phyloP scores from a whole-genome alignment of 108 stramenopile species.

The Licmophora abbreviata region DNA sequence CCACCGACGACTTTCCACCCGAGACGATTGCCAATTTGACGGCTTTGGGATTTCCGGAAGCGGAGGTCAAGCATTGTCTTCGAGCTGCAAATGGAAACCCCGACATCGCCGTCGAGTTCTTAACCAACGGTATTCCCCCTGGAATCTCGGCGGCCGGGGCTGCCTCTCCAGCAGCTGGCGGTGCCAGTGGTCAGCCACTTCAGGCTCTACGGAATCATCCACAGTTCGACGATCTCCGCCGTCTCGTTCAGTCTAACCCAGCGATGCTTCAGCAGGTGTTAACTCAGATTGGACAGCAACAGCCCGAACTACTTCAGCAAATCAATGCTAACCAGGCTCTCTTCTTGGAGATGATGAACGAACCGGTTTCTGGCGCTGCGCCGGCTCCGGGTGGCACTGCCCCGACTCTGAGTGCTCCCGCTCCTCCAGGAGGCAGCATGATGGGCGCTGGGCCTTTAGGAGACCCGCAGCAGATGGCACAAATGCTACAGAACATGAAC shows the following conservation, averaged over 20 bases:
- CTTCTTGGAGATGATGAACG: constrained; percentile 97
- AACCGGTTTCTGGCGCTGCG: constrained; percentile 57
- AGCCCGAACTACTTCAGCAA: constrained; percentile 81
- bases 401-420: constrained; percentile 22
- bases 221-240: constrained; percentile 88
- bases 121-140: constrained; percentile 95
- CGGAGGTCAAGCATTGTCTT: constrained; percentile 82
- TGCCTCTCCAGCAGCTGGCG: constrained; percentile 13
- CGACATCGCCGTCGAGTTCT: constrained; percentile 93
- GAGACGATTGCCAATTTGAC: constrained; percentile 73
- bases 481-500: constrained; percentile 78
- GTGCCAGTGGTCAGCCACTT: constrained; percentile 36
- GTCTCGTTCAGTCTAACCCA: constrained; percentile 91
- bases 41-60: constrained; percentile 79
- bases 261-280: constrained; percentile 79
- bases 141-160: constrained; percentile 31
- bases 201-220: constrained; percentile 87
- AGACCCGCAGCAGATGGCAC: constrained; percentile 79
- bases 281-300: constrained; percentile 85
- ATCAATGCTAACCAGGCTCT: constrained; percentile 92
- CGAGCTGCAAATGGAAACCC: constrained; percentile 91
- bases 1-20: constrained; percentile 40
- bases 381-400: constrained; percentile 19
- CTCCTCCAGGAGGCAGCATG: constrained; percentile 13
- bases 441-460: constrained; percentile 30